Evolutionary conservation across 352 stramenopile genomes (phyloP).

Genomic region (Phytophthora pistaciae): DNA sequence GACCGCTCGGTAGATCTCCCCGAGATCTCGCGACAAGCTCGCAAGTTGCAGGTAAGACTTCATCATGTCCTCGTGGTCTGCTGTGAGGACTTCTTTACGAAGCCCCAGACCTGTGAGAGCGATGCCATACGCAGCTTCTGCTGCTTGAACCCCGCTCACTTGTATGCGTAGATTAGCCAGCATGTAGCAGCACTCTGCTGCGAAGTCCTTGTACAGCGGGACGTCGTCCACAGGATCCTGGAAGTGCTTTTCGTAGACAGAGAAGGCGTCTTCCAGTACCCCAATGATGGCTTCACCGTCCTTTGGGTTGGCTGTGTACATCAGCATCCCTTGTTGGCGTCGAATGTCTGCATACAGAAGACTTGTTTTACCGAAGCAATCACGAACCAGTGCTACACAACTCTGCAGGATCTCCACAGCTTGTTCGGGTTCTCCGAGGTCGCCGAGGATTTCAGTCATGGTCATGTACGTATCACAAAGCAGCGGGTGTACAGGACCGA

Average conservation of each 20-base stretch:
- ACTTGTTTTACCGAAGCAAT: slow-evolving; percentile 57
- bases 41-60: slow-evolving; percentile 61
- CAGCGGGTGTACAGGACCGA: slow-evolving; percentile 48
- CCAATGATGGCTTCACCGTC: slow-evolving; percentile 44
- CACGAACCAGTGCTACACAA: slow-evolving; percentile 42
- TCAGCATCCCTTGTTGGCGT: slow-evolving; percentile 48
- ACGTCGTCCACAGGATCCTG: slow-evolving; percentile 27
- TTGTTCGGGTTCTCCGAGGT: slow-evolving; percentile 32
- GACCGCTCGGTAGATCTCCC: slow-evolving; percentile 62
- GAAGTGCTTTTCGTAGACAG: slow-evolving; percentile 63
- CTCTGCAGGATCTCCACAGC: slow-evolving; percentile 31
- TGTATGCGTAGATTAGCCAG: slow-evolving; percentile 39
- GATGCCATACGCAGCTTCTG: slow-evolving; percentile 54
- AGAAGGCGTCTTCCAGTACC: slow-evolving; percentile 63
- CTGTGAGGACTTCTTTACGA: slow-evolving; percentile 40
- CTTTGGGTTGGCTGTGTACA: slow-evolving; percentile 27
- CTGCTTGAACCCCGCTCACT: slow-evolving; percentile 17
- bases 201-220: slow-evolving; percentile 28
- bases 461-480: slow-evolving; percentile 55
- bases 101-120: slow-evolving; percentile 48
- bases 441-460: slow-evolving; percentile 53
- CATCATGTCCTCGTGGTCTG: slow-evolving; percentile 42
- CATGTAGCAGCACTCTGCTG: slow-evolving; percentile 50
- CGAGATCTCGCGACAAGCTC: slow-evolving; percentile 43
- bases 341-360: slow-evolving; percentile 61